A percentile compares a stretch with the other conserved stretches of the same genome.
phyloP scores from a whole-genome alignment of 208 protist species.

The Crithidia sp. region DNA sequence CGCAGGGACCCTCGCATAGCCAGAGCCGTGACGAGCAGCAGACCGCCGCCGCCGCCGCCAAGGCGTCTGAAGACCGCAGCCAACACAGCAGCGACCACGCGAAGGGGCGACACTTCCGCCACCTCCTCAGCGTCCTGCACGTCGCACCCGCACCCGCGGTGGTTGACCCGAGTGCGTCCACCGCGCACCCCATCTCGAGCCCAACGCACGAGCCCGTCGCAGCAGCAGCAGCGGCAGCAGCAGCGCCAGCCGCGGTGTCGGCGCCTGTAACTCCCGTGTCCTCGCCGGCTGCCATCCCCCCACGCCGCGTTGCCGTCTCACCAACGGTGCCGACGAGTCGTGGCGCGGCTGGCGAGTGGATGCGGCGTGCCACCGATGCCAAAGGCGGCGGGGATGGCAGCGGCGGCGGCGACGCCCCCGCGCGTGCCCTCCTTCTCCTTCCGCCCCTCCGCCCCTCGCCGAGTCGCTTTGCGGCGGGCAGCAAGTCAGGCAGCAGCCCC shows the following conservation, averaged over 20 bases:
- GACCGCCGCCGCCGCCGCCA: too few species aligned
- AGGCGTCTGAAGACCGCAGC: too few species aligned
- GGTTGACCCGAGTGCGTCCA: neutral
- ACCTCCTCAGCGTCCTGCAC: neutral
- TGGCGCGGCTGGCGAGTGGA: neutral
- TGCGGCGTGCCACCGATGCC: neutral
- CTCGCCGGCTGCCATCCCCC: neutral
- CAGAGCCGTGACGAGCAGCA: too few species aligned
- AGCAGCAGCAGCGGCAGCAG: neutral
- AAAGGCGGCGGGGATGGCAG: neutral
- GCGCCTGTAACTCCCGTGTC: neutral
- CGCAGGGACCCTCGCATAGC: neutral
- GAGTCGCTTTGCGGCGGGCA: conserved; percentile 5
- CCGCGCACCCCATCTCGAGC: neutral
- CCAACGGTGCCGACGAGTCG: conserved; percentile 18
- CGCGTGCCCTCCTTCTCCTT: neutral
- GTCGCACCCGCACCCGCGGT: neutral
- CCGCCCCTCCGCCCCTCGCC: conserved; percentile 16
- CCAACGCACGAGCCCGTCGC: neutral
- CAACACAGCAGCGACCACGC: neutral
- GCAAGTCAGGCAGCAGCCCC: conserved; percentile 7
- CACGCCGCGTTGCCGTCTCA: neutral
- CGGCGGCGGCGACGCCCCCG: neutral
- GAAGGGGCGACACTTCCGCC: neutral
- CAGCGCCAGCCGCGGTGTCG: neutral